Percentiles rank a stretch among this genome's conserved stretches.
Evolutionary conservation across 306 rosid genomes (phyloP).

Genomic region (Sicyos baderoa): DNA sequence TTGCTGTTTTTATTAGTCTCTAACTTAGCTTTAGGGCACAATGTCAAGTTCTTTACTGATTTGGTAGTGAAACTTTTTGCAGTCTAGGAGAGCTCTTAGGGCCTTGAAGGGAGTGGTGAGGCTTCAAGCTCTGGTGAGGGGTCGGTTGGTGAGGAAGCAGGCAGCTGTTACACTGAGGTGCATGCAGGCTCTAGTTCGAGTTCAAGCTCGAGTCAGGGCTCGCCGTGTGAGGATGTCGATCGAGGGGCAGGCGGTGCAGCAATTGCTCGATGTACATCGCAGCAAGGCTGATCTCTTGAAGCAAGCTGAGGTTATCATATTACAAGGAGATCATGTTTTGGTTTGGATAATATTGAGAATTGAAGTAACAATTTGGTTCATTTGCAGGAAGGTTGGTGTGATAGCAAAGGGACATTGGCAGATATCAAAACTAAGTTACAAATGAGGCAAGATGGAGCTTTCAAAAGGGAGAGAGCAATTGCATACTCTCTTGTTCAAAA

Average conservation of each 20-base stretch:
- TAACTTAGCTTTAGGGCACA: neutral
- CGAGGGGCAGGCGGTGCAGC: slow-evolving; percentile 91
- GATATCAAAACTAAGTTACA: slow-evolving; percentile 73
- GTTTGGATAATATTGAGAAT: neutral
- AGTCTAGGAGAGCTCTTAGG: slow-evolving; percentile 96
- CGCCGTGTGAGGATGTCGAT: slow-evolving; percentile 85
- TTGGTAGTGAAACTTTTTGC: neutral
- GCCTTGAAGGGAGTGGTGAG: slow-evolving; percentile 94
- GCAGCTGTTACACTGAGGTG: slow-evolving; percentile 96
- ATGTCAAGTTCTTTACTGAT: slow-evolving; percentile 7
- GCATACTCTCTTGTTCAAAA: slow-evolving; percentile 89
- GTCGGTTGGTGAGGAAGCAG: slow-evolving; percentile 90
- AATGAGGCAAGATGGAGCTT: slow-evolving; percentile 90
- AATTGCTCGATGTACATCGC: slow-evolving; percentile 53
- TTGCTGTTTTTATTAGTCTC: neutral
- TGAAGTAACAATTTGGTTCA: slow-evolving; percentile 3
- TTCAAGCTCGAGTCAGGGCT: slow-evolving; percentile 92
- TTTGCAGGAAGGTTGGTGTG: slow-evolving; percentile 94
- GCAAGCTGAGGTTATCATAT: slow-evolving; percentile 64
- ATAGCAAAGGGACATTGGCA: slow-evolving; percentile 68
- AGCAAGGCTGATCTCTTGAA: slow-evolving; percentile 62
- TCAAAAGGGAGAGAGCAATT: slow-evolving; percentile 87
- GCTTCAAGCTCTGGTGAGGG: slow-evolving; percentile 93
- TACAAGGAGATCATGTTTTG: neutral
- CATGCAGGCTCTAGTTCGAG: slow-evolving; percentile 97